Percentiles rank a stretch among this genome's conserved stretches.
Conservation (phyloP, 2,329 filamentous ascomycete species). For the Fusarium oxysporum region DNA sequence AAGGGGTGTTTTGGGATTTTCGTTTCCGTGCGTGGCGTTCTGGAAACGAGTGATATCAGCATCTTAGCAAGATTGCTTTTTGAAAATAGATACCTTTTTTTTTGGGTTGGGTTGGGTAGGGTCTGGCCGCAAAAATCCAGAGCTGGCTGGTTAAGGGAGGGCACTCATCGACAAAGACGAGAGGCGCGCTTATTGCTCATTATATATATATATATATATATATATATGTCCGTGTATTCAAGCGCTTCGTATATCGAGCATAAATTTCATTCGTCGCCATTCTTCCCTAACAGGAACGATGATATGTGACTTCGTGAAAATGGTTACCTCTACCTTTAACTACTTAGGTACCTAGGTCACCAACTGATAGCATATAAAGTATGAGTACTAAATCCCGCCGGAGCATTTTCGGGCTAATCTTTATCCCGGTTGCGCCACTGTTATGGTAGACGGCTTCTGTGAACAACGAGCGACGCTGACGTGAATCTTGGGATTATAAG, state of each 20-base stretch:
- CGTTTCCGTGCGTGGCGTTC: constrained; percentile 19
- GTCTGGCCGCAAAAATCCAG: constrained; percentile 1
- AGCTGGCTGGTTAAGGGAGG: not conserved
- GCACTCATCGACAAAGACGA: not conserved
- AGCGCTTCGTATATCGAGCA: not conserved
- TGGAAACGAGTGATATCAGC: constrained; percentile 13
- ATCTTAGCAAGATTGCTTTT: constrained; percentile 27
- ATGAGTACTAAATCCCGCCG: not conserved
- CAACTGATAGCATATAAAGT: not conserved
- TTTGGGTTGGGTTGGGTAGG: not conserved
- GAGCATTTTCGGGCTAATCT: not conserved
- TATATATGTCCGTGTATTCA: not conserved
- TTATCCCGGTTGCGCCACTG: not conserved
- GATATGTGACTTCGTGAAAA: not conserved
- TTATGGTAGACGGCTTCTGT: not conserved
- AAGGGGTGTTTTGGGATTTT: not conserved
- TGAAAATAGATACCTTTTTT: constrained; percentile 38
- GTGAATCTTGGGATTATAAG: not conserved
- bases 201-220: not conserved
- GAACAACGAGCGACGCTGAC: not conserved
- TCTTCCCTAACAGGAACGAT: not conserved
- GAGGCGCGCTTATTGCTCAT: not conserved
- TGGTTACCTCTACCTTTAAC: not conserved
- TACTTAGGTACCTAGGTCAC: not conserved
- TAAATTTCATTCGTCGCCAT: not conserved